Base-by-base conservation (phyloP, 495 filamentous ascomycete genomes). In the Xylaria intraflava region DNA sequence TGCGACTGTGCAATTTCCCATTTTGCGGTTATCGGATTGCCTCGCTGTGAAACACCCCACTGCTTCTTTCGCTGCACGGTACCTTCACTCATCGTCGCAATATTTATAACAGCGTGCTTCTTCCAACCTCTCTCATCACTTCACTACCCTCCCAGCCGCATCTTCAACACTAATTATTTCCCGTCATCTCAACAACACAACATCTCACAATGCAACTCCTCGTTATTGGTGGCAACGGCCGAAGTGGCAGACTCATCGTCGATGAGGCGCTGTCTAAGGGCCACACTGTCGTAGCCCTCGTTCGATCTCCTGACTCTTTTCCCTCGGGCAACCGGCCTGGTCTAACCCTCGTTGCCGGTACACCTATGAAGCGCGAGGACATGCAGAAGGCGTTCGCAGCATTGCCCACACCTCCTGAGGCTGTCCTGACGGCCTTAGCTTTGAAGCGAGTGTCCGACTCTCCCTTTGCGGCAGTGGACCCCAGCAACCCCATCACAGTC, bases 181-280 rank as follows among this genome's bases (percentile, higher is more conserved):
- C 39, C 8, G 6, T 42, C 19, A 12, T 7, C 39, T 11, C 17
- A 42, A 42, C 39, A 42, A 42, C 39, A 42, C 2, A 24, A 23
- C 2, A 11, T 51, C 19, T 42, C 50, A 66, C 39, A 26, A 77
- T 74, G 72, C 72, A 64, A 30, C 57, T 75, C 56, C 65, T 77
- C 43, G 48, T 76, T 56, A 51, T 72, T 50, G 74, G 74, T 22
- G 74, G 66, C 48, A 74, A 49, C 49, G 72, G 74, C 50, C 66
- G 69, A 45, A 77, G 70, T 40, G 74, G 74, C 52, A 56, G 62
- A 39, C 61, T 74, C 35, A 67, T 69, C 39, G 61, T 75, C 43
- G 59, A 69, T 48, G 65, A 72, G 60, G 66, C 69, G 24, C 59
- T 74, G n/a, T 36, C 65, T n/a, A 64, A 65, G 35, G 61, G 61